Evolutionary conservation across 495 filamentous ascomycete species (phyloP), one percentile per base, ranked within the genome.

Genomic region (Recurvomyces mirabilis): DNA sequence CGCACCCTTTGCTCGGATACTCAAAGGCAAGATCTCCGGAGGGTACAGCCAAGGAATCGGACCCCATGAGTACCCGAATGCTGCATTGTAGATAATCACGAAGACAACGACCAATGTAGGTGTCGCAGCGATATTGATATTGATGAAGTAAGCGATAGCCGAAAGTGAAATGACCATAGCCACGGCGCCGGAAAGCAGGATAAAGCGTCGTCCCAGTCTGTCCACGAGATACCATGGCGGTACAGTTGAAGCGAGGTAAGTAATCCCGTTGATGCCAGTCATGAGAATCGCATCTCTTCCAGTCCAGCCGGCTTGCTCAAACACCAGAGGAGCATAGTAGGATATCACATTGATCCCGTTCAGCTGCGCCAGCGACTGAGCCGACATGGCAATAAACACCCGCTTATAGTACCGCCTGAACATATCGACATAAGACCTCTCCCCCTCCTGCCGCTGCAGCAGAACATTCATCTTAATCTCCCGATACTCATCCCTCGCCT

Each of bases 271-370:
- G 63, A 98, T 84, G 36, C 93, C 93, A 10, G 93, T 93, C 93
- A 96, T 96, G 42, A 95, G 70, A 50, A 96, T 86, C 15, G 91
- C 93, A 38, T 82, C 71, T 23, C 88, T 85, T 31, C 91, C 91
- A 29, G 69, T 56, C 93, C 91, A 98, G 14, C 91, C 88, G 24
- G 93, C 91, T 20, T 85, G 84, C 63, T 95, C 89, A 57, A 98
- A 98, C 20, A 98, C 91, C 19, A 89, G 73, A 2, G 93, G 93
- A 0, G 93, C 89, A 54, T 98, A 98, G 67, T 98, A 98, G 14
- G 91, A 96, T 42, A 98, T 98, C 52, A 98, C 93, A 65, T 98
- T 98, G 64, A 98, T 98, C 34, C 91, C 91, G 65, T 96, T 98
- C 18, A 96, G 73, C 61, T 98, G 91, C 14, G 91, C 93, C 41